A percentile compares a stretch with the other conserved stretches of the same genome.
Evolutionary conservation across 768 basidiomycete species (phyloP).

Genomic region (Pulveroboletus sp.): DNA sequence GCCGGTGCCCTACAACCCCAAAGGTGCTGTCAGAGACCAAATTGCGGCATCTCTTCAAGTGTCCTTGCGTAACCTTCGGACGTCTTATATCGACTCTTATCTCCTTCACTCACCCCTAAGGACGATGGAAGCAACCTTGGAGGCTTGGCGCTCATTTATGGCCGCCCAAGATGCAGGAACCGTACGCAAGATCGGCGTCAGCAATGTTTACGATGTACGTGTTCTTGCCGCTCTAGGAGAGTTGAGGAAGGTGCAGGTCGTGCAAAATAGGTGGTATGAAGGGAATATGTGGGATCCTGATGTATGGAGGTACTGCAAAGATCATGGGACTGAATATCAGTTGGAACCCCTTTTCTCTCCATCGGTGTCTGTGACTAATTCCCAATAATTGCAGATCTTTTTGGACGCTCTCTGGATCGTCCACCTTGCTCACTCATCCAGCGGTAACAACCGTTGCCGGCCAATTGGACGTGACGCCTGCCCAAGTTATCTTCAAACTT

Average conservation of each 20-base stretch:
- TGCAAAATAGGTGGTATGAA: slow-evolving; percentile 85
- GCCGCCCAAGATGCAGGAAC: slow-evolving; percentile 60
- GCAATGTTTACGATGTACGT: slow-evolving; percentile 67
- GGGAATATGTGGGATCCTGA: slow-evolving; percentile 70
- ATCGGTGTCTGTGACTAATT: neutral
- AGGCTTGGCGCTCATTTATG: slow-evolving; percentile 65
- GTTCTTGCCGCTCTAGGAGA: slow-evolving; percentile 50
- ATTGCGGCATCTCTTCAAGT: slow-evolving; percentile 54
- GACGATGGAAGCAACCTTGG: slow-evolving; percentile 53
- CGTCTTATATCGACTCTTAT: slow-evolving; percentile 73
- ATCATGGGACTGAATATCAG: slow-evolving; percentile 70
- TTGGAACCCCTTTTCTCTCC: slow-evolving; percentile 26
- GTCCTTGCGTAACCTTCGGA: slow-evolving; percentile 65
- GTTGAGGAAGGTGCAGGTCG: slow-evolving; percentile 59
- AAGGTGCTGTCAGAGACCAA: slow-evolving; percentile 50
- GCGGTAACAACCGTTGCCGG: slow-evolving; percentile 41
- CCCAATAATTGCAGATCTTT: slow-evolving; percentile 52
- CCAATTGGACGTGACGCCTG: slow-evolving; percentile 48
- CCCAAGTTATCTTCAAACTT: slow-evolving; percentile 65
- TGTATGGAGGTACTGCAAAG: slow-evolving; percentile 60
- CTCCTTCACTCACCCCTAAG: slow-evolving; percentile 72
- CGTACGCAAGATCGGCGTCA: slow-evolving; percentile 63
- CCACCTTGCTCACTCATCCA: slow-evolving; percentile 51
- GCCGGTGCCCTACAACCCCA: slow-evolving; percentile 69
- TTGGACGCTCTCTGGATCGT: slow-evolving; percentile 83